Evolutionary conservation across 2,329 filamentous ascomycete species (phyloP).

Genomic region (Podosphaera fusca): DNA sequence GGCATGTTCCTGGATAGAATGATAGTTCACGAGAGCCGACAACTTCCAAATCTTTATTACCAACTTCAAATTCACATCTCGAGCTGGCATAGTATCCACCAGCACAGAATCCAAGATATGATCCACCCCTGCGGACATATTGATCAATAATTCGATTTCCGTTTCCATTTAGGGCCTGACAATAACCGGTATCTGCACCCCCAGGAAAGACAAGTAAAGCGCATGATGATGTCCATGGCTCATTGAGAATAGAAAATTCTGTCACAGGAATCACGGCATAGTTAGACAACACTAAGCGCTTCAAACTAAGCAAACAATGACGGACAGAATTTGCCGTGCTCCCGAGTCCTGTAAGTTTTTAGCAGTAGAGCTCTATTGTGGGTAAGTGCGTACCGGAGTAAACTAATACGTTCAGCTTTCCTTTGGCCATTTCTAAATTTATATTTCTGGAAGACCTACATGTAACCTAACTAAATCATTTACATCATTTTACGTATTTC

Average conservation of each 20-base stretch:
- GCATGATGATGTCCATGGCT: slow-evolving; percentile 76
- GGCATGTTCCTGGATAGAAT: slow-evolving; percentile 72
- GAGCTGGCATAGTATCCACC: slow-evolving; percentile 75
- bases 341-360: slow-evolving; percentile 39
- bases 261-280: slow-evolving; percentile 81
- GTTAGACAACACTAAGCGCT: slow-evolving; percentile 64
- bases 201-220: slow-evolving; percentile 81
- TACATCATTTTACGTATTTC: too few relatives aligned
- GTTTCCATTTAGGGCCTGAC: slow-evolving; percentile 61
- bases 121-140: slow-evolving; percentile 66
- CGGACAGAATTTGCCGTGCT: slow-evolving; percentile 72
- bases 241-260: slow-evolving; percentile 57
- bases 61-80: slow-evolving; percentile 79
- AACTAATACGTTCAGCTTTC: slow-evolving; percentile 73
- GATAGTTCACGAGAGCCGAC: slow-evolving; percentile 62
- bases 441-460: slow-evolving; percentile 8
- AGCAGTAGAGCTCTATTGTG: neutral
- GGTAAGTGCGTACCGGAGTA: slow-evolving; percentile 44
- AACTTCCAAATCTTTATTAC: slow-evolving; percentile 60
- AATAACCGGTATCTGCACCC: slow-evolving; percentile 84
- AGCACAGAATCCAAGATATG: slow-evolving; percentile 79
- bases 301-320: slow-evolving; percentile 70
- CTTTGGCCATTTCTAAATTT: slow-evolving; percentile 28
- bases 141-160: slow-evolving; percentile 69
- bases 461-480: too few relatives aligned